Evolutionary conservation across 495 filamentous ascomycete genomes (phyloP).

Genomic region (Lophium mytilinum): DNA sequence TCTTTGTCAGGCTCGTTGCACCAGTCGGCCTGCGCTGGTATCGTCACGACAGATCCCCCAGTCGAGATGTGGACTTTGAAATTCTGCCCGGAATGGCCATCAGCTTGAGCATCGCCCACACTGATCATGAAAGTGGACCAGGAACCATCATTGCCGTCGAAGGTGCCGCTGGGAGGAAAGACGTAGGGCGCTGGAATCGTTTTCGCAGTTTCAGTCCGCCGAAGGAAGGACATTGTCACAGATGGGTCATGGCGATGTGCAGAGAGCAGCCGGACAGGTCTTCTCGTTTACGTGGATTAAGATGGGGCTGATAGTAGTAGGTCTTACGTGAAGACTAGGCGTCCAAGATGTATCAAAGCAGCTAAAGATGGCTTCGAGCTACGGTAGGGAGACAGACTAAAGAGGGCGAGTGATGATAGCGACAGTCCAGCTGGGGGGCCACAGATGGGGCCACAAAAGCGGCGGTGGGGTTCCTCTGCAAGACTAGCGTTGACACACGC

Average conservation of each 20-base stretch:
- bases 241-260: neutral
- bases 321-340: no score
- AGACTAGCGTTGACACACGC: no score
- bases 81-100: slow-evolving; percentile 9
- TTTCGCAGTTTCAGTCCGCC: slow-evolving; percentile 11
- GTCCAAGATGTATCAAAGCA: no score
- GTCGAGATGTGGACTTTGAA: slow-evolving; percentile 18
- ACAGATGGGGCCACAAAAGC: no score
- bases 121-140: slow-evolving; percentile 26
- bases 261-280: slow-evolving; percentile 4
- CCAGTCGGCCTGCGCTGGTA: slow-evolving; percentile 8
- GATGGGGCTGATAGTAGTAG: neutral
- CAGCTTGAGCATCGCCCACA: slow-evolving; percentile 9
- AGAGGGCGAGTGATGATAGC: no score
- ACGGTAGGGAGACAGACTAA: no score
- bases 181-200: slow-evolving; percentile 8
- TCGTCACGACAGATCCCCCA: slow-evolving; percentile 1
- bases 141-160: slow-evolving; percentile 25
- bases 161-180: slow-evolving; percentile 4
- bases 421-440: no score
- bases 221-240: slow-evolving; percentile 11
- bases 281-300: neutral
- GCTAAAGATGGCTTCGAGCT: no score
- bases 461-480: no score
- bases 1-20: slow-evolving; percentile 2